A percentile compares a stretch with the other conserved stretches of the same genome.
Conservation (phyloP, 352 stramenopile species). For the Pythium brachiatum region DNA sequence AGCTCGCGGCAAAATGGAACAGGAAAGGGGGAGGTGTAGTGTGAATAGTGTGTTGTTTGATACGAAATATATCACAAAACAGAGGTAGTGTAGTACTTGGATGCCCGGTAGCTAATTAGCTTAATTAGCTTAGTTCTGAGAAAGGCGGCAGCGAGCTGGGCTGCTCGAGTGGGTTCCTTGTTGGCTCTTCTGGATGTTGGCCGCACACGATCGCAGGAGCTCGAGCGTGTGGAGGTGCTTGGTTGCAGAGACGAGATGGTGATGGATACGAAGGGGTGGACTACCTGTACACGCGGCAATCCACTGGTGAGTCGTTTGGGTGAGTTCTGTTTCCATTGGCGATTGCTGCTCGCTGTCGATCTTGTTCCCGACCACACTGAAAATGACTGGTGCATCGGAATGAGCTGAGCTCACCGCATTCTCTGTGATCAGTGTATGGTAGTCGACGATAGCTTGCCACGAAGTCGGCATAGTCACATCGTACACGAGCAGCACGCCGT, state of each 20-base stretch:
- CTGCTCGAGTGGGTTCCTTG: neutral
- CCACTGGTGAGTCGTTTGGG: slow-evolving; percentile 1
- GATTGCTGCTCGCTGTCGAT: slow-evolving; percentile 1
- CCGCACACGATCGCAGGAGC: slow-evolving; percentile 4
- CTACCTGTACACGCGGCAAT: neutral
- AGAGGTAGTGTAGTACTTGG: neutral
- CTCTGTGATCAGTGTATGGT: slow-evolving; percentile 16
- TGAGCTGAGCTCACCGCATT: neutral
- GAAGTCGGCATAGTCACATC: slow-evolving; percentile 27
- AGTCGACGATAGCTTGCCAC: slow-evolving; percentile 32
- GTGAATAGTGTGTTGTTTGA: neutral
- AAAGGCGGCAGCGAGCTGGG: neutral
- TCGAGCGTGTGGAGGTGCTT: slow-evolving; percentile 11
- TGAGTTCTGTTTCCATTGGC: neutral
- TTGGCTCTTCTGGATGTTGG: neutral
- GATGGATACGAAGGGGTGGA: neutral
- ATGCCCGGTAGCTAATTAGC: too few species aligned
- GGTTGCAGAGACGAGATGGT: slow-evolving; percentile 8
- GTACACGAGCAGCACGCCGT: slow-evolving; percentile 47
- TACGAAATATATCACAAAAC: neutral
- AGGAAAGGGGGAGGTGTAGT: slow-evolving; percentile 1
- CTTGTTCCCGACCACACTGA: slow-evolving; percentile 23
- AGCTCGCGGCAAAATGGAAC: too few species aligned
- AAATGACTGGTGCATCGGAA: neutral
- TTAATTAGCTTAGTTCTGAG: too few species aligned